These are phyloP conservation scores for Carex cristatella DNA, from an alignment of 176 grass and related monocot genomes.

Conservation along the genomic window DNA sequence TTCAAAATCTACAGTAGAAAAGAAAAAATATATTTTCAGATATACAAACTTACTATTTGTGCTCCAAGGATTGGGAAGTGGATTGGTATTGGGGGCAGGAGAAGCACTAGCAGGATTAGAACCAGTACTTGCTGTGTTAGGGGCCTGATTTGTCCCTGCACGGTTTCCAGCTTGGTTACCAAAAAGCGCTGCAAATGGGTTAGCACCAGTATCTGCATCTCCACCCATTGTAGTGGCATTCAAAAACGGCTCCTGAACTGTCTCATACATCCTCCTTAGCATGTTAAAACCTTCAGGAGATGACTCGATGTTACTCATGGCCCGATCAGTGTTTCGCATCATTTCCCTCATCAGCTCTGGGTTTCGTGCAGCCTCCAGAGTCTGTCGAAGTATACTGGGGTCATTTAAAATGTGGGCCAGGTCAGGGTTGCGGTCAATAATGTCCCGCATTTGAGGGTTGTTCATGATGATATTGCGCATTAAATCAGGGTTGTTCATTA, in stretches of 20 bases:
- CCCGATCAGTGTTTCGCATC: conserved; percentile 98
- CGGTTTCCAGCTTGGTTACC: conserved; percentile 66
- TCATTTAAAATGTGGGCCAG: conserved; percentile 97
- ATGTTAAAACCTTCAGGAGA: conserved; percentile 99
- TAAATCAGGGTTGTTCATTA: conserved; percentile 93
- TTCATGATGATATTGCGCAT: conserved; percentile 96
- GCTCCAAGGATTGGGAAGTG: conserved; percentile 91
- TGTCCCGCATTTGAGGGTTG: conserved; percentile 93
- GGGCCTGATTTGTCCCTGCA: conserved; percentile 30
- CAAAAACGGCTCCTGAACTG: conserved; percentile 91
- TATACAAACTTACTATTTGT: conserved; percentile 51
- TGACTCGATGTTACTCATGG: conserved; percentile 97
- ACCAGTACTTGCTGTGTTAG: conserved; percentile 38
- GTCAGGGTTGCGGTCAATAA: conserved; percentile 94
- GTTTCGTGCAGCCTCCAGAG: conserved; percentile 89
- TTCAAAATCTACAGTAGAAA: neutral
- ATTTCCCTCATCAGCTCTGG: conserved; percentile 99
- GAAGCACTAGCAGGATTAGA: conserved; percentile 51
- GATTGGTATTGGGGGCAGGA: conserved; percentile 88
- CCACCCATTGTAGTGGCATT: conserved; percentile 85
- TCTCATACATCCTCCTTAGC: conserved; percentile 99
- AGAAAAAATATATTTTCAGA: neutral
- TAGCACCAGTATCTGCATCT: conserved; percentile 54
- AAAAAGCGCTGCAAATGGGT: conserved; percentile 85
- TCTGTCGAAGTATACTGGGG: conserved; percentile 81